phyloP scores from a whole-genome alignment of 2,329 filamentous ascomycete genomes.

The Colletotrichum godetiae region DNA sequence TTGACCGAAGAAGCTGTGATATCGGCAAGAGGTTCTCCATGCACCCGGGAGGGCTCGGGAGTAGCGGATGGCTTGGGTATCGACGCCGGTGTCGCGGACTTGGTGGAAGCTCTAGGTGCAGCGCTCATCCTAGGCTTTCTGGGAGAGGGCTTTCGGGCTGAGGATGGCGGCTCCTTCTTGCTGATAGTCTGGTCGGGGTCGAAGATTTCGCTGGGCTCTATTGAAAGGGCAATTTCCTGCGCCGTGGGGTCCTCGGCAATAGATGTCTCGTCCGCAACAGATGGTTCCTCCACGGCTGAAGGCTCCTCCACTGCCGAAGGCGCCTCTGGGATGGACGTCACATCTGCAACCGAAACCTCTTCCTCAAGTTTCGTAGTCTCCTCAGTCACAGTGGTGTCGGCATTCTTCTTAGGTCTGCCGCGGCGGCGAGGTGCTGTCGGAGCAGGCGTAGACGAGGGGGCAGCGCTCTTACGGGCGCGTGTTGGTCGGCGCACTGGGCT shows the following conservation, averaged over 20 bases:
- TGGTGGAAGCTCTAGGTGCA: constrained; percentile 51
- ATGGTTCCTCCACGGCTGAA: constrained; percentile 6
- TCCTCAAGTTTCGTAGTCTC: constrained; percentile 3
- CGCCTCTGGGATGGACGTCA: background rate
- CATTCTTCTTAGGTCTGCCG: constrained; percentile 56
- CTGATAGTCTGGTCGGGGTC: constrained; percentile 49
- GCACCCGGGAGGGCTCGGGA: constrained; percentile 63
- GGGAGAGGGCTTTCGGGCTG: constrained; percentile 57
- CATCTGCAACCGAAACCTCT: background rate
- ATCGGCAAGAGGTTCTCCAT: constrained; percentile 74
- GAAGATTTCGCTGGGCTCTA: constrained; percentile 50
- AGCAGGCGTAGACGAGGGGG: constrained; percentile 57
- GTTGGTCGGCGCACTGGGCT: constrained; percentile 64
- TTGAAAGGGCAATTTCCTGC: constrained; percentile 2
- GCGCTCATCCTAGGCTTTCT: constrained; percentile 73
- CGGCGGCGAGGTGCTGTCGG: constrained; percentile 44
- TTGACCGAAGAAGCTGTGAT: constrained; percentile 78
- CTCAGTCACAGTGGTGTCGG: constrained; percentile 44
- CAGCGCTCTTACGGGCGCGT: constrained; percentile 53
- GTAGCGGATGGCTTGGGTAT: constrained; percentile 64
- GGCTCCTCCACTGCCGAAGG: background rate
- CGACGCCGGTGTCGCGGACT: constrained; percentile 51
- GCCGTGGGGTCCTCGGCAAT: constrained; percentile 41
- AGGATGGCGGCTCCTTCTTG: constrained; percentile 41
- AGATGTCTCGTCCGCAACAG: constrained; percentile 57